Conservation (phyloP, 495 filamentous ascomycete genomes). For the Apiosordaria backusii region DNA sequence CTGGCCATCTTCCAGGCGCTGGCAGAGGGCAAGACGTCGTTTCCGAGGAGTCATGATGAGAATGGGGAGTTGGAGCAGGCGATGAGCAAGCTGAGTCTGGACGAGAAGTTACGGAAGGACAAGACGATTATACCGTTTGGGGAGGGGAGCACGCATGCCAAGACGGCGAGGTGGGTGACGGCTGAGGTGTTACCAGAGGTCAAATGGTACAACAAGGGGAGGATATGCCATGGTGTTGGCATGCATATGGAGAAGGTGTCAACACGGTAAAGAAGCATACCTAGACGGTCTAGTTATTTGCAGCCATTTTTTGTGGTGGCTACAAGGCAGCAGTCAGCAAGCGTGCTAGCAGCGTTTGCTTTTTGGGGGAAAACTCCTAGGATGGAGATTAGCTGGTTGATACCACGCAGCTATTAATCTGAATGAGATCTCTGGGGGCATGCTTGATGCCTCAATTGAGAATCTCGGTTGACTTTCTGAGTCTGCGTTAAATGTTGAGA, state of each 20-base stretch:
- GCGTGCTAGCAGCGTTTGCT: background rate
- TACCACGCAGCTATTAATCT: background rate
- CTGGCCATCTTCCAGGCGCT: constrained; percentile 78
- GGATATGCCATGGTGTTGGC: constrained; percentile 50
- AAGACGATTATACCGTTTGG: constrained; percentile 45
- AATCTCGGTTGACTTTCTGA: background rate
- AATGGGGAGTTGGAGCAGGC: constrained; percentile 19
- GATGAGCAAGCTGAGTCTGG: constrained; percentile 17
- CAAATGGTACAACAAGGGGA: constrained; percentile 51
- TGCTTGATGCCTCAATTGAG: background rate
- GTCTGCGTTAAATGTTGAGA: background rate
- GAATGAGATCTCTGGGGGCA: background rate
- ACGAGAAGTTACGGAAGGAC: constrained; percentile 29
- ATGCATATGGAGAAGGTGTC: constrained; percentile 20
- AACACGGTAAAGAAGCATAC: constrained; percentile 3
- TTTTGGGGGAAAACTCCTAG: background rate
- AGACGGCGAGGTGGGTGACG: constrained; percentile 74
- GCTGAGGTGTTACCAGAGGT: constrained; percentile 49
- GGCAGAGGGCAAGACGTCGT: constrained; percentile 51
- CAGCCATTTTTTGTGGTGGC: background rate
- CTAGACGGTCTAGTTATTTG: background rate
- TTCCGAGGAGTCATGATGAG: constrained; percentile 27
- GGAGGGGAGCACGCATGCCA: constrained; percentile 63
- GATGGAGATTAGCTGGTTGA: background rate
- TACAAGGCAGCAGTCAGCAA: background rate